Evolutionary conservation across 2,329 filamentous ascomycete species (phyloP).

Genomic region (Aspergillus costaricaensis): DNA sequence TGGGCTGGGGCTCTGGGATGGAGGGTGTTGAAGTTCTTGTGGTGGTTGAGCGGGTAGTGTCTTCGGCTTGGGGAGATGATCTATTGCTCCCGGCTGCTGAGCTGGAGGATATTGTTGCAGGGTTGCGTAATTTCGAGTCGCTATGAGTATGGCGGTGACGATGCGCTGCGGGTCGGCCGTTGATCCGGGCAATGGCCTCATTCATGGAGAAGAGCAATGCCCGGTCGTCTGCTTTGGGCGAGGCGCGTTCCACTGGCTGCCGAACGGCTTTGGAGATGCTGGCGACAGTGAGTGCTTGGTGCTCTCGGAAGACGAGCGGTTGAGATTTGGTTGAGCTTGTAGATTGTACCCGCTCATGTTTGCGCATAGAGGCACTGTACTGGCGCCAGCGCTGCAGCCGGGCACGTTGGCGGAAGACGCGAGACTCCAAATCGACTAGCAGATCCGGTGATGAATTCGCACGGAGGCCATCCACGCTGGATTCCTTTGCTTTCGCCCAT

Average conservation of each 20-base stretch:
- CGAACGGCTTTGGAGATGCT: conserved; percentile 39
- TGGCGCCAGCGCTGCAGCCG: conserved; percentile 72
- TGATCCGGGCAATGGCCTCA: conserved; percentile 35
- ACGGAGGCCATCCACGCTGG: conserved; percentile 49
- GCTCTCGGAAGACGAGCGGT: conserved; percentile 36
- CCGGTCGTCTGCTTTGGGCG: conserved; percentile 31
- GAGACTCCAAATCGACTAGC: conserved; percentile 69
- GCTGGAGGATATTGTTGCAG: neutral
- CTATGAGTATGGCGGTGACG: neutral
- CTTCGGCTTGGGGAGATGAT: neutral
- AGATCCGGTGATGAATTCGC: conserved; percentile 33
- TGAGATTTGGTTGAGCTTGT: conserved; percentile 16
- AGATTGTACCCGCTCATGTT: conserved; percentile 15
- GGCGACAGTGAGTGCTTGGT: conserved; percentile 41
- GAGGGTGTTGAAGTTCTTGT: neutral
- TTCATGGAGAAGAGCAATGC: conserved; percentile 37
- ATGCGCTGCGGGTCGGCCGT: conserved; percentile 22
- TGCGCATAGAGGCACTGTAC: conserved; percentile 54
- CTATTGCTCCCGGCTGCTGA: neutral
- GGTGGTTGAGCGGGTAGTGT: neutral
- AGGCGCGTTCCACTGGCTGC: conserved; percentile 27
- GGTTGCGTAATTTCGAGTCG: conserved; percentile 7
- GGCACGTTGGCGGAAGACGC: conserved; percentile 66
- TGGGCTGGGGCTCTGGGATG: neutral
- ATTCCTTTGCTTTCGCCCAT: conserved; percentile 67